Base-by-base conservation (phyloP, 1,139 yeast species). In the Candida tetrigidarum region DNA sequence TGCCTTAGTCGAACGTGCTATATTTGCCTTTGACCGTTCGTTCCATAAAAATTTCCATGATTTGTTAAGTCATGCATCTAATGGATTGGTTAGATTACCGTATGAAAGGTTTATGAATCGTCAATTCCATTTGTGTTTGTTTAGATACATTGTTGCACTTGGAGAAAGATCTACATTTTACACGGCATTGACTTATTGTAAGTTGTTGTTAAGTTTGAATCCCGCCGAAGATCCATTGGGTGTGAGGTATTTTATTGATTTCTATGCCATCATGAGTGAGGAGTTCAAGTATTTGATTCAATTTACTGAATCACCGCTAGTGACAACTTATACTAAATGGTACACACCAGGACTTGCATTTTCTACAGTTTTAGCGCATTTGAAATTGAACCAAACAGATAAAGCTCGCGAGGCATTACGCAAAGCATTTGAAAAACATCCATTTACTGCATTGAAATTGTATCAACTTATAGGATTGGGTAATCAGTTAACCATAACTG, bases 171-270 rank as follows among this genome's bases (percentile, higher is more conserved):
- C 96, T 7, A 86, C 93, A 1, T 83, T 80, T 59, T 76, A 68
- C 46, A 89, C 97, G 0, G 96, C 96, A 1, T 76, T 87, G 44
- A 78, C 82, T 35, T 90, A 84, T 68, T 80, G 87, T 55, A 90
- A 87, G 58, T 69, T 86, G 6, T 67, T 91, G 42, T 68, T 86
- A 52, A 79, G 90, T 1, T 66, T 90, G 37, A 78, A 82, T 30
- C 96, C 96, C 1, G 78, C 83, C 1, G 89, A 85, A 41, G 97
- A 90, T 68, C 96, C 96, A 0, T 67, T 85, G 47, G 96, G 96
- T 10, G 91, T 86, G 5, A 75, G 96, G 51, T 84, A 85, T 56
- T 86, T 89, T 62, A 83, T 90, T 54, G 97, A 90, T 60, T 85
- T 79, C 57, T 90, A 87, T 59, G 85, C 93, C 5, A 69, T 88